Conservation (phyloP, 768 basidiomycete species). For the Suillus subaureus region DNA sequence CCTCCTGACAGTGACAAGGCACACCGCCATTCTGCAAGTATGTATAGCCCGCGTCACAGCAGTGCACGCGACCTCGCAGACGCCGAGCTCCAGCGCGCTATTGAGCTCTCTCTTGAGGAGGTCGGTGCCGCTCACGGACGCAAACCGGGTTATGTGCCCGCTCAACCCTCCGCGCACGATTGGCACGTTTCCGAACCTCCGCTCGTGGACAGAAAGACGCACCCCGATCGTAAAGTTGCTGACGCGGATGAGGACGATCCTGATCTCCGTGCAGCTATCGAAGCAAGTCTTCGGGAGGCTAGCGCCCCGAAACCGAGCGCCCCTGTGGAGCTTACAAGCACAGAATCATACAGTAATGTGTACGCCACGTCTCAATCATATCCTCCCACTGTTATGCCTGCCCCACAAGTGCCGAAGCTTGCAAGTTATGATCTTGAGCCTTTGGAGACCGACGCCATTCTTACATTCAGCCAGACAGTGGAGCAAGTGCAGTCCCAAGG, state of each 20-base stretch:
- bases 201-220: conserved; percentile 54
- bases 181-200: conserved; percentile 76
- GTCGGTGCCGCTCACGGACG: conserved; percentile 51
- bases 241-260: conserved; percentile 85
- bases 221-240: conserved; percentile 33
- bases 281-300: conserved; percentile 89
- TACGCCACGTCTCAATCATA: conserved; percentile 45
- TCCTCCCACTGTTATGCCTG: conserved; percentile 41
- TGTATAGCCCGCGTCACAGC: conserved; percentile 55
- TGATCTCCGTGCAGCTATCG: conserved; percentile 91
- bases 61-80: conserved; percentile 69
- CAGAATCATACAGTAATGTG: conserved; percentile 41
- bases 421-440: conserved; percentile 83
- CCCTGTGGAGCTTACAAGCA: conserved; percentile 60
- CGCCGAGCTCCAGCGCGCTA: conserved; percentile 90
- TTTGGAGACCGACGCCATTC: conserved; percentile 80
- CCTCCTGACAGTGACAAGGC: conserved; percentile 40
- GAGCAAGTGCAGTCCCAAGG: conserved; percentile 82
- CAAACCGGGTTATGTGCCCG: conserved; percentile 70
- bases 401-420: conserved; percentile 50
- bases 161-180: conserved; percentile 52
- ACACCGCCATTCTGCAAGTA: conserved; percentile 58
- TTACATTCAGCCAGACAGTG: conserved; percentile 90
- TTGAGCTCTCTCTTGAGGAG: conserved; percentile 88
- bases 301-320: conserved; percentile 79